Evolutionary conservation across 495 filamentous ascomycete species (phyloP).

Genomic region (Aspergillus kassunensis): DNA sequence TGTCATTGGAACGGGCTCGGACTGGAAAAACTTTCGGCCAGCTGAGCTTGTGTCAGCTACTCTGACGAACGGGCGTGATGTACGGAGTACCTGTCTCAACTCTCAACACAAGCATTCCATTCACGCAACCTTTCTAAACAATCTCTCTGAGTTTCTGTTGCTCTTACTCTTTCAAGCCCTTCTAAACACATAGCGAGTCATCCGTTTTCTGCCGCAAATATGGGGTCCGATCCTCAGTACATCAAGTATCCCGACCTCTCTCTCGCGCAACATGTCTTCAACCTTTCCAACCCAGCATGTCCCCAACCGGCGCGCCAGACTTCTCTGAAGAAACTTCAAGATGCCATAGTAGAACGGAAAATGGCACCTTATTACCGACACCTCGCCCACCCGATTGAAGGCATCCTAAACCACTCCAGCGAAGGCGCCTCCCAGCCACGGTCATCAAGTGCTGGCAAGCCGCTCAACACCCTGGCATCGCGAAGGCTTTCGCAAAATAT

Average conservation of each 20-base stretch:
- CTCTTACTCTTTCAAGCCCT: not conserved
- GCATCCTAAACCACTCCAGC: slow-evolving; percentile 74
- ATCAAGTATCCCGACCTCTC: slow-evolving; percentile 89
- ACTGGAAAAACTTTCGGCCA: slow-evolving; percentile 38
- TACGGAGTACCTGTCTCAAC: slow-evolving; percentile 25
- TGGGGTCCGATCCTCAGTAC: slow-evolving; percentile 97
- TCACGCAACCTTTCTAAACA: slow-evolving; percentile 11
- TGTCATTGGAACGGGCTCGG: not conserved
- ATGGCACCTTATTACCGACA: slow-evolving; percentile 97
- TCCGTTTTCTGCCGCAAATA: slow-evolving; percentile 42
- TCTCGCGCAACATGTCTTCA: slow-evolving; percentile 95
- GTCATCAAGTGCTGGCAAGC: slow-evolving; percentile 36
- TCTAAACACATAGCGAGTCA: not conserved
- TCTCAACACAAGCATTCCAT: slow-evolving; percentile 4
- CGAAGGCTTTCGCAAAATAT: slow-evolving; percentile 57
- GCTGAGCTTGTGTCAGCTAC: slow-evolving; percentile 41
- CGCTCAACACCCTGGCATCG: slow-evolving; percentile 66
- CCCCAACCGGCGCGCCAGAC: slow-evolving; percentile 61
- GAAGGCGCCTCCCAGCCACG: slow-evolving; percentile 60
- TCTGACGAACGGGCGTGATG: slow-evolving; percentile 27
- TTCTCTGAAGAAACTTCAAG: slow-evolving; percentile 78
- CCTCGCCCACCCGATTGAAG: slow-evolving; percentile 89
- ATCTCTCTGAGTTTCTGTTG: not conserved
- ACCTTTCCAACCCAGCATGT: slow-evolving; percentile 84
- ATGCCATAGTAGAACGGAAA: slow-evolving; percentile 88